Base-by-base conservation (phyloP, 495 filamentous ascomycete genomes). In the Penicillium lividum region DNA sequence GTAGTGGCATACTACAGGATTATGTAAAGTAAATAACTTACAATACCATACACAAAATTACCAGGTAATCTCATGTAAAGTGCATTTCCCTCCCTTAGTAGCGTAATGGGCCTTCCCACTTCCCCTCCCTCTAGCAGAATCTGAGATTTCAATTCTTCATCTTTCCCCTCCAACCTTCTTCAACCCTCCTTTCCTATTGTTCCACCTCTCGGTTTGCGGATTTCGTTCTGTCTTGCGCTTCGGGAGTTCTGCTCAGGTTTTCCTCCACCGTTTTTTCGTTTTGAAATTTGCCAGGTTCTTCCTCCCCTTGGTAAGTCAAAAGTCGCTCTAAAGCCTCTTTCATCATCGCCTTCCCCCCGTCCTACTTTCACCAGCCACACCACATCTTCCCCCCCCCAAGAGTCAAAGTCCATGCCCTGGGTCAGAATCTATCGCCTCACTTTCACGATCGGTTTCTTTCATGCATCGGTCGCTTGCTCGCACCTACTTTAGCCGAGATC, bases 81-180 rank as follows among this genome's bases (percentile, higher is more conserved):
- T 15, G 5, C 44, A 25, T 28, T 10, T 47, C 44, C 22, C 44
- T 10, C 27, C 44, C 44, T 47, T 25, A 40, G 38, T 40, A 40
- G 33, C 33, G 31, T 40, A 36, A 52, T 40, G 28, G 48, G 29
- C 42, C 47, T 68, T 70, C 65, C 71, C 74, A 76, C 71, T 77
- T 70, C 68, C 70, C 69, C 71, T 59, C 66, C 64, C 62, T 59
- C 67, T 53, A 56, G 59, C 56, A 60, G 49, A 62, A 66, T 68
- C 54, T 67, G 65, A 71, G 62, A 70, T 68, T 73, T 74, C 71
- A 49, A 62, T 76, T 73, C 75, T 77, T 78, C 75, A 73, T 75
- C 66, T 70, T 70, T 68, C 63, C 63, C 70, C 62, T 65, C 66
- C 58, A 66, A 63, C 62, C 64, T 58, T 60, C 58, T 51, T 64